Base-by-base conservation (phyloP, 148 eudicot species). In the Camellia lanceoleosa region DNA sequence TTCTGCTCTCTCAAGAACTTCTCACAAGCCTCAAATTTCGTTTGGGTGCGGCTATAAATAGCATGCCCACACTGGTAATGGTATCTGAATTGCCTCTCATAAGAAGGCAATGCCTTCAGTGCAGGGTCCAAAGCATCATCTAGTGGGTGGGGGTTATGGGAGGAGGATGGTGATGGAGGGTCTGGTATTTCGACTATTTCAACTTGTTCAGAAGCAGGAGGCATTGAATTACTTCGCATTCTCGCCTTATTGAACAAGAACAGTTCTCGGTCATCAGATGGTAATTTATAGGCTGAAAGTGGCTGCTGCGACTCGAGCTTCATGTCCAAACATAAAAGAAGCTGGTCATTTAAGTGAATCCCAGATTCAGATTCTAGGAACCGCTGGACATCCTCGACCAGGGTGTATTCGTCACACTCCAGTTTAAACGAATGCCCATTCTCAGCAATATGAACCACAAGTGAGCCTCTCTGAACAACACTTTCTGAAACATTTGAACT, bases 41-140 rank as follows among this genome's bases (percentile, higher is more conserved):
- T 68, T 47, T 61, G 18, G 15, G 99, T 87, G 52, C 90, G 84
- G 67, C 83, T 81, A 80, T 91, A 91, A 81, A 97, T 89, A 4
- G 87, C 97, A 77, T 92, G 73, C 42, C 99, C 99, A 74, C 84
- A 79, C 58, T 94, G 92, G 86, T 90, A 97, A 87, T 94, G 99
- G 73, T 91, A 90, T 78, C 99, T 87, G 77, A 97, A 97, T 62
- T 92, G 92, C 71, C 93, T 86, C 84, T 97, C 99, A 78, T 97
- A 97, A 19, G 99, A 94, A 77, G 98, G 95, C 52, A 97, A 88
- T 23, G 98, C 99, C 85, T 94, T 94, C 8, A 94, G 78, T 4
- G 99, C 99, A 73, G 99, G 99, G 76, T 97, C 99, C 13, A 87
- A 74, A 68, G 97, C 94, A 83, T 89, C 91, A 85, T 96, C 99